Percentiles rank a stretch among this genome's conserved stretches.
phyloP scores from a whole-genome alignment of 2,329 filamentous ascomycete genomes.

The Apiospora arundinis region DNA sequence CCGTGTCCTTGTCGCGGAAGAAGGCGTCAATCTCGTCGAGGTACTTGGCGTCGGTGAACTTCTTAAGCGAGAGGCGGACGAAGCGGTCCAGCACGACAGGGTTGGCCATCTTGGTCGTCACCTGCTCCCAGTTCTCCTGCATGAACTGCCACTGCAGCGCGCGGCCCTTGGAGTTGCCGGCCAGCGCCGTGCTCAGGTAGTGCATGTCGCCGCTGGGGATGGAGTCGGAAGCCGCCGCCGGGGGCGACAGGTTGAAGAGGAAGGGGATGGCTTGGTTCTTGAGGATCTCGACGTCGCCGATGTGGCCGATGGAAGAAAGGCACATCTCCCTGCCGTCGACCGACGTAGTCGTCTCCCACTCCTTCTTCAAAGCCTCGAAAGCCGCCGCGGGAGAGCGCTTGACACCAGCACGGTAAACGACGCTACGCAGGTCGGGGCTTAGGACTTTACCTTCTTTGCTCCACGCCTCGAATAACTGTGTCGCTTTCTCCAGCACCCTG shows the following conservation, averaged over 20 bases:
- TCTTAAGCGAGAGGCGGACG: slow-evolving; percentile 76
- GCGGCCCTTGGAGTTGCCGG: slow-evolving; percentile 76
- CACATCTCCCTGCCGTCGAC: slow-evolving; percentile 92
- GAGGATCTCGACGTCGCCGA: slow-evolving; percentile 73
- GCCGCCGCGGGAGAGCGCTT: slow-evolving; percentile 70
- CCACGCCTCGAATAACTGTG: slow-evolving; percentile 83
- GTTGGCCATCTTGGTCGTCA: slow-evolving; percentile 77
- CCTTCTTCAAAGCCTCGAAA: slow-evolving; percentile 79
- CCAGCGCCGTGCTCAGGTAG: slow-evolving; percentile 75
- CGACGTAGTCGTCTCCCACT: slow-evolving; percentile 82
- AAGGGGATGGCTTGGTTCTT: slow-evolving; percentile 72
- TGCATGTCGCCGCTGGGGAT: slow-evolving; percentile 90
- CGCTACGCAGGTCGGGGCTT: slow-evolving; percentile 79
- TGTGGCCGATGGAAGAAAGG: slow-evolving; percentile 76
- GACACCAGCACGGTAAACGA: slow-evolving; percentile 82
- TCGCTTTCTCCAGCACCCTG: slow-evolving; percentile 74
- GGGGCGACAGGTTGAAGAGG: slow-evolving; percentile 72
- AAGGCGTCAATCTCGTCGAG: slow-evolving; percentile 82
- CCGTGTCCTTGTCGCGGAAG: slow-evolving; percentile 86
- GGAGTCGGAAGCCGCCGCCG: slow-evolving; percentile 56
- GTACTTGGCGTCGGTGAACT: slow-evolving; percentile 74
- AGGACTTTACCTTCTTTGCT: slow-evolving; percentile 71
- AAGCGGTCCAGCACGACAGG: slow-evolving; percentile 91
- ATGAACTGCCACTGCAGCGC: slow-evolving; percentile 83
- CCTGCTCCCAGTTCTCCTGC: slow-evolving; percentile 79